phyloP scores from a whole-genome alignment of 1,139 yeast species.

The Suhomyces coccinellae region DNA sequence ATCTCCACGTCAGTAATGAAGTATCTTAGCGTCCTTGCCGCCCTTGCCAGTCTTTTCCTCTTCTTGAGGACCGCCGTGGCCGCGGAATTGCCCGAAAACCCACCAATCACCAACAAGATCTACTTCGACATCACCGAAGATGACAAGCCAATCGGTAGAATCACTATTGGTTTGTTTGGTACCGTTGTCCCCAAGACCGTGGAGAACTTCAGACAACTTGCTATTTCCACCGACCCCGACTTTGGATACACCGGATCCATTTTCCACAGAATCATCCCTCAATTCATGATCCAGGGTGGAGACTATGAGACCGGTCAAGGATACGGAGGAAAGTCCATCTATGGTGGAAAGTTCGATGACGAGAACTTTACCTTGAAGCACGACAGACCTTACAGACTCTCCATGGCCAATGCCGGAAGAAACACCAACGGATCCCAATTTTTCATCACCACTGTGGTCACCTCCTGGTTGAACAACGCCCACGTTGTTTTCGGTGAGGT shows the following conservation, averaged over 20 bases:
- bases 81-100: constrained; percentile 45
- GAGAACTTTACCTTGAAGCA: constrained; percentile 59
- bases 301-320: constrained; percentile 62
- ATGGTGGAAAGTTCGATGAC: constrained; percentile 57
- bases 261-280: constrained; percentile 59
- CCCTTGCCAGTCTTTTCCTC: constrained; percentile 22
- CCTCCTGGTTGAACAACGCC: constrained; percentile 63
- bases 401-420: constrained; percentile 67
- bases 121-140: constrained; percentile 86
- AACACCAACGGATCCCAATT: constrained; percentile 67
- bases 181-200: constrained; percentile 61
- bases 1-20: constrained; percentile 26
- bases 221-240: constrained; percentile 59
- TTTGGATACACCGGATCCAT: constrained; percentile 51
- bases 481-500: constrained; percentile 87
- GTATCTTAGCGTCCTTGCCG: constrained; percentile 25
- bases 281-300: constrained; percentile 65
- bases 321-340: constrained; percentile 60
- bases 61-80: constrained; percentile 22
- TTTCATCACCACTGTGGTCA: constrained; percentile 61
- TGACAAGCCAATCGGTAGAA: constrained; percentile 66
- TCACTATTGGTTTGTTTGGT: constrained; percentile 71
- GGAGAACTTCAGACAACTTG: constrained; percentile 58
- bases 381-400: constrained; percentile 57
- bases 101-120: constrained; percentile 71